A percentile compares a stretch with the other conserved stretches of the same genome.
These are phyloP conservation scores for Chaetomium tenue DNA, from an alignment of 495 filamentous ascomycete genomes.

Conservation along the genomic window DNA sequence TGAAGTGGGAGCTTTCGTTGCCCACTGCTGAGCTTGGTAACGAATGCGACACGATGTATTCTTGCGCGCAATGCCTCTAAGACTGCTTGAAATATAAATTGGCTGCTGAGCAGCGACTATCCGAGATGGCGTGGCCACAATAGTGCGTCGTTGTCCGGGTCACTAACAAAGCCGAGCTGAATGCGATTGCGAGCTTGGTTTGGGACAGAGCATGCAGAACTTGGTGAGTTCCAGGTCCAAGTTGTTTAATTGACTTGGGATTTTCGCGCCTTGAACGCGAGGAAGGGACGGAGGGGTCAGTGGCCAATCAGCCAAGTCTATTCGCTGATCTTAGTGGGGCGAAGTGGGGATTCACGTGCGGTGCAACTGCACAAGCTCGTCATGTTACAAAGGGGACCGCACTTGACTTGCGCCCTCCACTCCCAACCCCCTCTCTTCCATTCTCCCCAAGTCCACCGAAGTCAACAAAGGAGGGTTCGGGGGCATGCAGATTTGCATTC, in stretches of 20 bases:
- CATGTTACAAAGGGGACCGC: not conserved
- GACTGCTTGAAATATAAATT: not conserved
- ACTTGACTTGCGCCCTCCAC: not conserved
- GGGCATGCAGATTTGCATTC: not conserved
- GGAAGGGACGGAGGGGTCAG: constrained; percentile 21
- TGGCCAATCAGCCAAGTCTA: constrained; percentile 21
- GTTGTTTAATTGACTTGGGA: constrained; percentile 37
- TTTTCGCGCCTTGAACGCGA: constrained; percentile 25
- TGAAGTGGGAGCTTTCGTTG: not conserved
- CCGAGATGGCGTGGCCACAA: not conserved
- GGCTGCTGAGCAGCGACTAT: not conserved
- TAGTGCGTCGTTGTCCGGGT: not conserved
- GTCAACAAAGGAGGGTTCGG: constrained; percentile 18
- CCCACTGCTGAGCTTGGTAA: not conserved
- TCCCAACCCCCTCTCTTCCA: not conserved
- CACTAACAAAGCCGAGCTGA: not conserved
- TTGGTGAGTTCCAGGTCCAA: constrained; percentile 4
- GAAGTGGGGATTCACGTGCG: constrained; percentile 29
- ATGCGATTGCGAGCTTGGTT: not conserved
- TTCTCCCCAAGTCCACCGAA: not conserved
- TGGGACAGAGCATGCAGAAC: not conserved
- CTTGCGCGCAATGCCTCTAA: not conserved
- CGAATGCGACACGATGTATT: constrained; percentile 12
- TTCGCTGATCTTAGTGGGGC: constrained; percentile 16
- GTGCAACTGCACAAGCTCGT: constrained; percentile 3